Conservation (phyloP, 345 rosid species). For the Bretschneidera sinensis region DNA sequence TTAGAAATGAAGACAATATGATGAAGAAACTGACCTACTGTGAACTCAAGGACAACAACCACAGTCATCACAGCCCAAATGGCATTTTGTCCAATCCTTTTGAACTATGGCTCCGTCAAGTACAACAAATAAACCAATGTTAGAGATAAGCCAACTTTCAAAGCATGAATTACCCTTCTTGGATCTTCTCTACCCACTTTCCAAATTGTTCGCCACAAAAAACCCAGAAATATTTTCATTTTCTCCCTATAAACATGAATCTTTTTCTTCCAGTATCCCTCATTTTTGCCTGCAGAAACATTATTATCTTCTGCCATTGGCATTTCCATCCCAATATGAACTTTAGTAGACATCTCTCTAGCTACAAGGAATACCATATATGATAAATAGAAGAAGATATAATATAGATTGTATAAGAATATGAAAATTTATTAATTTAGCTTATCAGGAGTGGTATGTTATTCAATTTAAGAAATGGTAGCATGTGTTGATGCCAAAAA, state of each 20-base stretch:
- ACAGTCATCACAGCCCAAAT: conserved; percentile 90
- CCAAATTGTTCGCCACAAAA: conserved; percentile 32
- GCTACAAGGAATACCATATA: background rate
- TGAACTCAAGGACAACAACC: conserved; percentile 78
- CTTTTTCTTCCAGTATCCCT: conserved; percentile 24
- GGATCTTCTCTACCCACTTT: conserved; percentile 68
- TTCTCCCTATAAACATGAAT: conserved; percentile 21
- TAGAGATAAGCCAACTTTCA: conserved; percentile 74
- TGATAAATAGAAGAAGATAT: background rate
- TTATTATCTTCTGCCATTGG: conserved; percentile 8
- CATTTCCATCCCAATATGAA: conserved; percentile 34
- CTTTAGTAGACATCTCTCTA: conserved; percentile 29
- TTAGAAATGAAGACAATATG: background rate
- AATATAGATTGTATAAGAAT: background rate
- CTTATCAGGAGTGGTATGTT: no score
- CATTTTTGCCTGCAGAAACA: background rate
- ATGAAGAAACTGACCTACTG: conserved; percentile 41
- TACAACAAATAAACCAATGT: conserved; percentile 66
- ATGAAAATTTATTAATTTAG: background rate
- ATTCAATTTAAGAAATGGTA: background rate
- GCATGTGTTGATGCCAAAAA: no score
- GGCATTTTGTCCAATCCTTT: conserved; percentile 55
- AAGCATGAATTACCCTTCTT: conserved; percentile 58
- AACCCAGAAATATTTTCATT: conserved; percentile 28
- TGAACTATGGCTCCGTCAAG: conserved; percentile 55